Evolutionary conservation across 495 filamentous ascomycete species (phyloP).

Genomic region (Annulohypoxylon moriforme): DNA sequence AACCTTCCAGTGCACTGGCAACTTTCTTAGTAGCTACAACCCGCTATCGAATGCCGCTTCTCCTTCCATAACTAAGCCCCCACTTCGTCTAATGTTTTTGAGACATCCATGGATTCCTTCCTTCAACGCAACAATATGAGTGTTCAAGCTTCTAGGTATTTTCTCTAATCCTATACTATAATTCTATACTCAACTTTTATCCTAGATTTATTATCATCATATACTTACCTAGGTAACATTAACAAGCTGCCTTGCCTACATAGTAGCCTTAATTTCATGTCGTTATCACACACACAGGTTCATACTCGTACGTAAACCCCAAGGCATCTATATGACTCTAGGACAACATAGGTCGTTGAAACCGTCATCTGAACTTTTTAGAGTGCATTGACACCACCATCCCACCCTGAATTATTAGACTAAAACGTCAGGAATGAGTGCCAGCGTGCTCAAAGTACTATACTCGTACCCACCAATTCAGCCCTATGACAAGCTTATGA

Average conservation of each 20-base stretch:
- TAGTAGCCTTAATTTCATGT: too few relatives aligned
- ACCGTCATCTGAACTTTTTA: conserved; percentile 2
- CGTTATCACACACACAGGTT: too few relatives aligned
- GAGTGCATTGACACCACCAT: conserved; percentile 1
- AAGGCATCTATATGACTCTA: not conserved
- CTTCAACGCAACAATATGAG: not conserved
- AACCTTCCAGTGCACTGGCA: not conserved
- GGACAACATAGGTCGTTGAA: not conserved
- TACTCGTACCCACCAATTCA: conserved; percentile 49
- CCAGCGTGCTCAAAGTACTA: conserved; percentile 22
- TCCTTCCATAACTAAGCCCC: not conserved
- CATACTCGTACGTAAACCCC: not conserved
- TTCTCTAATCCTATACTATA: not conserved
- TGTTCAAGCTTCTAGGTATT: not conserved
- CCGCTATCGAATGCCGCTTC: not conserved
- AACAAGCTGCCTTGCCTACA: not conserved
- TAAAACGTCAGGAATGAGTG: conserved; percentile 4
- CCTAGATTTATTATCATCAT: not conserved
- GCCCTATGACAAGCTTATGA: conserved; percentile 45
- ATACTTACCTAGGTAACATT: not conserved
- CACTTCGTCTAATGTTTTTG: not conserved
- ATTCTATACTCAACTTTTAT: not conserved
- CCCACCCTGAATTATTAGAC: conserved; percentile 1
- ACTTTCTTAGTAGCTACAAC: not conserved
- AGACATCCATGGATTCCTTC: not conserved